Evolutionary conservation across 768 basidiomycete genomes (phyloP).

Genomic region (Harrya chromipes): DNA sequence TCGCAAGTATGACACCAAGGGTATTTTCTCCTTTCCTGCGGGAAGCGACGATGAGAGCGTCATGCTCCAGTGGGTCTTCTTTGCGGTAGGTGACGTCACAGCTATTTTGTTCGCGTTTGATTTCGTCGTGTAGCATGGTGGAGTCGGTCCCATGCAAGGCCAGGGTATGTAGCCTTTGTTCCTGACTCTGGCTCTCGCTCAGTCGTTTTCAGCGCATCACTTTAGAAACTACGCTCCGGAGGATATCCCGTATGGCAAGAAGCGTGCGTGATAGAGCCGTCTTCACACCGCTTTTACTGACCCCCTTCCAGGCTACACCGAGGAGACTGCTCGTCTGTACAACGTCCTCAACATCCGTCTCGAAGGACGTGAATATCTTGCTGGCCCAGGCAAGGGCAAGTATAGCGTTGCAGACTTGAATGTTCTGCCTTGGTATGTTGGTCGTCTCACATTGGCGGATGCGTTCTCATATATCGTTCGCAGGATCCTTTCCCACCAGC

Average conservation of each 20-base stretch:
- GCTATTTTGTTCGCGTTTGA: not conserved
- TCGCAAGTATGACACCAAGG: constrained; percentile 77
- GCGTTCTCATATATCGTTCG: not conserved
- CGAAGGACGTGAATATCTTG: constrained; percentile 72
- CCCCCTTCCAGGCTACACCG: constrained; percentile 55
- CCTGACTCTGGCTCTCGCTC: constrained; percentile 6
- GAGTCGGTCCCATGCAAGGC: constrained; percentile 87
- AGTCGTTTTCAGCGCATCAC: constrained; percentile 51
- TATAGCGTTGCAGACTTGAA: constrained; percentile 75
- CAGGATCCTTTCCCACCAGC: constrained; percentile 54
- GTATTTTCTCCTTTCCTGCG: constrained; percentile 64
- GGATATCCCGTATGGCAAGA: constrained; percentile 66
- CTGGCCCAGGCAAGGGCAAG: constrained; percentile 67
- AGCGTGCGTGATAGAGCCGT: constrained; percentile 38
- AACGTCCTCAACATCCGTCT: constrained; percentile 80
- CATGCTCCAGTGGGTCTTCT: constrained; percentile 86
- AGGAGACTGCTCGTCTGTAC: constrained; percentile 82
- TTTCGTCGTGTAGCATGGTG: constrained; percentile 55
- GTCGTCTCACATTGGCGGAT: not conserved
- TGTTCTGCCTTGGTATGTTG: constrained; percentile 53
- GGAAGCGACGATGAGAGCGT: constrained; percentile 62
- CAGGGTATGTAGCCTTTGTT: constrained; percentile 36
- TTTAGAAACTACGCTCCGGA: constrained; percentile 65
- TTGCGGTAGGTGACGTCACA: constrained; percentile 45
- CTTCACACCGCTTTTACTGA: not conserved